phyloP scores from a whole-genome alignment of 148 eudicot genomes.

The Rhododendron kiyosumense region DNA sequence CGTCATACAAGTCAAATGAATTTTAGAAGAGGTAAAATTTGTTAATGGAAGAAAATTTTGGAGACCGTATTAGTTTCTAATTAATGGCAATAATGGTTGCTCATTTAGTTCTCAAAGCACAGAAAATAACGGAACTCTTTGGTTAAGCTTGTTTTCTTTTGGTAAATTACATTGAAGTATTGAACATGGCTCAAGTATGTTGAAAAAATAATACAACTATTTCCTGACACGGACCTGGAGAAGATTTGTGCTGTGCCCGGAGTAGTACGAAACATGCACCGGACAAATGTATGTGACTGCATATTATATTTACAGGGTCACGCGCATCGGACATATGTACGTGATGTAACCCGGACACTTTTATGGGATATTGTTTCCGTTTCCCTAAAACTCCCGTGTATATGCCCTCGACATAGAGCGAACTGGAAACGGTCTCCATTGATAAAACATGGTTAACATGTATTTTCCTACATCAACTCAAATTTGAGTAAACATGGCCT shows the following conservation, averaged over 20 bases:
- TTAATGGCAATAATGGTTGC: background rate
- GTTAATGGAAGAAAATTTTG: background rate
- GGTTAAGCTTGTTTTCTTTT: background rate
- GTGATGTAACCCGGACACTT: background rate
- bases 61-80: background rate
- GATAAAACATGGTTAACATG: background rate
- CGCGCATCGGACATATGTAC: too few species aligned
- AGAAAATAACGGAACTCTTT: background rate
- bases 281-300: too few species aligned
- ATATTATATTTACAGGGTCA: too few species aligned
- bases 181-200: too few species aligned
- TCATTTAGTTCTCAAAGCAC: background rate
- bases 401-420: background rate
- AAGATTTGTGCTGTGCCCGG: too few species aligned
- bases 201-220: too few species aligned
- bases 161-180: too few species aligned
- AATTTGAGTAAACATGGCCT: background rate
- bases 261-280: too few species aligned
- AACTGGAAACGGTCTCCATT: background rate
- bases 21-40: background rate
- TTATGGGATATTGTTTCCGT: background rate
- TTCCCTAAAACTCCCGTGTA: background rate
- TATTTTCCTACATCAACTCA: background rate
- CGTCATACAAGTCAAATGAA: background rate
- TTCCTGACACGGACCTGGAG: too few species aligned